Percentiles rank a stretch among this genome's conserved stretches.
These are phyloP conservation scores for Coelastrella sp. DNA, from an alignment of 139 green algal genomes.

Conservation along the genomic window DNA sequence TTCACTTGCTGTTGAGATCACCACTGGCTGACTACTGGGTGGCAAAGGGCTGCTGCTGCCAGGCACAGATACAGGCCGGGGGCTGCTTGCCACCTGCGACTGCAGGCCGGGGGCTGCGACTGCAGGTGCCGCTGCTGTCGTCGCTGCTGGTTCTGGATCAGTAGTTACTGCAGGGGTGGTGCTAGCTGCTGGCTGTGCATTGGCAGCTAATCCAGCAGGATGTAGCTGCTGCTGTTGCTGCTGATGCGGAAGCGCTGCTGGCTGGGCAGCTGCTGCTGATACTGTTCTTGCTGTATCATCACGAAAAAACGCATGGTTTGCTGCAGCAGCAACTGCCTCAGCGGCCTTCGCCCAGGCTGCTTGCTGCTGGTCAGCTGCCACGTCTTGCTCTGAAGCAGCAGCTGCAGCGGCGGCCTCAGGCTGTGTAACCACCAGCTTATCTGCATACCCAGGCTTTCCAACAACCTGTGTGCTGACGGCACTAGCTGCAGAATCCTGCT, in stretches of 20 bases:
- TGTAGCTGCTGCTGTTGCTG: neutral
- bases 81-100: neutral
- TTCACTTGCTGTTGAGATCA: neutral
- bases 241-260: conserved; percentile 9
- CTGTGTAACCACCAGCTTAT: too few species aligned
- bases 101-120: neutral
- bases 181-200: too few species aligned
- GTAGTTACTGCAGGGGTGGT: too few species aligned
- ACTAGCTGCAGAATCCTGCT: neutral
- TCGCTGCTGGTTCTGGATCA: neutral
- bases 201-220: too few species aligned
- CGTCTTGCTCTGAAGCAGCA: neutral
- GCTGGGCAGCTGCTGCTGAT: conserved; percentile 27
- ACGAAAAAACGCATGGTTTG: neutral
- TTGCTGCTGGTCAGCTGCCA: conserved; percentile 16
- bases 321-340: conserved; percentile 9
- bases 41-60: neutral
- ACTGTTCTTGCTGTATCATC: neutral
- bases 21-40: neutral
- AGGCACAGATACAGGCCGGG: neutral
- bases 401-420: neutral
- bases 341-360: neutral
- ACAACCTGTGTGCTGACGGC: too few species aligned
- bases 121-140: conserved; percentile 41
- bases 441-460: too few species aligned